Evolutionary conservation across 2,329 filamentous ascomycete species (phyloP).

Genomic region (Sphaerostilbella broomeana): DNA sequence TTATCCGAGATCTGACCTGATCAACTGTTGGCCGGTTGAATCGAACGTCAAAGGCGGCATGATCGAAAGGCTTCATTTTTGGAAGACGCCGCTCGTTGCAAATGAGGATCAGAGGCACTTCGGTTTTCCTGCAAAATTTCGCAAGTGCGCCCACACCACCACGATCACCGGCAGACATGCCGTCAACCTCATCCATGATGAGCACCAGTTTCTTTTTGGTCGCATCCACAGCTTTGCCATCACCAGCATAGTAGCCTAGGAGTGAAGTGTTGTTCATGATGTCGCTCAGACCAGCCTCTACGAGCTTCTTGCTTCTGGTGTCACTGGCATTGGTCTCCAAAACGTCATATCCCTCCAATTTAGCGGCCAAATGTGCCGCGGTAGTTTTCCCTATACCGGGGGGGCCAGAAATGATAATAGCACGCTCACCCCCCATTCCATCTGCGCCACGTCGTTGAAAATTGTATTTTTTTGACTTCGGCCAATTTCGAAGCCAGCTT

Average conservation of each 20-base stretch:
- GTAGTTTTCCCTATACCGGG: conserved; percentile 98
- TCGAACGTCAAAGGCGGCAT: conserved; percentile 72
- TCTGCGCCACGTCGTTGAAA: conserved; percentile 82
- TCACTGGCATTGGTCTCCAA: conserved; percentile 96
- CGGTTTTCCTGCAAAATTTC: conserved; percentile 89
- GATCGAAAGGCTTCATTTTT: conserved; percentile 98
- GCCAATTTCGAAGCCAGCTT: conserved; percentile 78
- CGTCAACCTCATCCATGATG: conserved; percentile 98
- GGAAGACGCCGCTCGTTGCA: conserved; percentile 90
- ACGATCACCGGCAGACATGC: conserved; percentile 95
- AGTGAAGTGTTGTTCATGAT: conserved; percentile 91
- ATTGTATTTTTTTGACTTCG: conserved; percentile 66
- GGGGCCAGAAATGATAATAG: conserved; percentile 92
- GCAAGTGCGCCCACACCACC: conserved; percentile 92
- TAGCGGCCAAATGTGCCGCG: conserved; percentile 88
- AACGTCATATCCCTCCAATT: conserved; percentile 86
- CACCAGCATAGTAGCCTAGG: conserved; percentile 80
- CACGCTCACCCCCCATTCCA: conserved; percentile 73
- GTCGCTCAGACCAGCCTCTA: conserved; percentile 81
- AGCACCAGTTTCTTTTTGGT: conserved; percentile 89
- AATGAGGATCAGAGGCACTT: conserved; percentile 91
- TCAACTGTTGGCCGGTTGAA: conserved; percentile 88
- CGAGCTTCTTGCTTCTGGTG: conserved; percentile 88
- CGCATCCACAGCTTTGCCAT: conserved; percentile 71
- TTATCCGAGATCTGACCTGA: conserved; percentile 83